phyloP scores from a whole-genome alignment of 164 flowering plant species.

The Nymphaea colorata region DNA sequence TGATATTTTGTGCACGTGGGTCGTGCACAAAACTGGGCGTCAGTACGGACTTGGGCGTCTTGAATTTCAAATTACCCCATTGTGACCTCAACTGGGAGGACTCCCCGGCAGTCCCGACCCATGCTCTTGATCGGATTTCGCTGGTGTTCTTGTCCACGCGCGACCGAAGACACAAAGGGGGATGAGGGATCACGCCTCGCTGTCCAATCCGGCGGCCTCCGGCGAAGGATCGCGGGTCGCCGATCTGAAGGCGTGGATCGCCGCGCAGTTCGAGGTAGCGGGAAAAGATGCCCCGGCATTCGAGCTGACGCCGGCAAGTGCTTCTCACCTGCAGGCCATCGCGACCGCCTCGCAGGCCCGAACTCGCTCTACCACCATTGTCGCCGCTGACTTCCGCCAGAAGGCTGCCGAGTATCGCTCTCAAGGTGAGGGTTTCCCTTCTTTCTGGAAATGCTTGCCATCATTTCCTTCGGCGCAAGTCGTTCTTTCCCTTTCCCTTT shows the following conservation, averaged over 20 bases:
- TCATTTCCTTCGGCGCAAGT: no score
- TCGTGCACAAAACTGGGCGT: no score
- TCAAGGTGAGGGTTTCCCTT: constrained; percentile 37
- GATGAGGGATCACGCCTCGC: not conserved
- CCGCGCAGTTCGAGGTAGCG: constrained; percentile 63
- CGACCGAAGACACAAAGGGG: not conserved
- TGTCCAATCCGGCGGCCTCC: not conserved
- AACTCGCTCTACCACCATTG: constrained; percentile 57
- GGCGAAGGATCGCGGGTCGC: constrained; percentile 45
- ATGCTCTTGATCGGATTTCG: no score
- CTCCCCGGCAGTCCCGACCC: no score
- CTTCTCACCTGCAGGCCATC: constrained; percentile 59
- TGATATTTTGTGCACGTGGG: no score
- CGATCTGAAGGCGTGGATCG: constrained; percentile 82
- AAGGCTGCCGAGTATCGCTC: constrained; percentile 78
- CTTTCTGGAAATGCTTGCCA: not conserved
- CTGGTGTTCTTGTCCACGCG: no score
- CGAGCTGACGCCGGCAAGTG: constrained; percentile 72
- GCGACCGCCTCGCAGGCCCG: constrained; percentile 64
- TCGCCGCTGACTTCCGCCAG: constrained; percentile 72
- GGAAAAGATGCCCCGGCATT: constrained; percentile 85
- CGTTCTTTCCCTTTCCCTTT: no score
- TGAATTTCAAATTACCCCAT: no score
- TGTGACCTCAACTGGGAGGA: no score
- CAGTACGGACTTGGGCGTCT: no score